A percentile compares a stretch with the other conserved stretches of the same genome.
Conservation (phyloP, 2,329 filamentous ascomycete species). For the Colletotrichum liaoningense region DNA sequence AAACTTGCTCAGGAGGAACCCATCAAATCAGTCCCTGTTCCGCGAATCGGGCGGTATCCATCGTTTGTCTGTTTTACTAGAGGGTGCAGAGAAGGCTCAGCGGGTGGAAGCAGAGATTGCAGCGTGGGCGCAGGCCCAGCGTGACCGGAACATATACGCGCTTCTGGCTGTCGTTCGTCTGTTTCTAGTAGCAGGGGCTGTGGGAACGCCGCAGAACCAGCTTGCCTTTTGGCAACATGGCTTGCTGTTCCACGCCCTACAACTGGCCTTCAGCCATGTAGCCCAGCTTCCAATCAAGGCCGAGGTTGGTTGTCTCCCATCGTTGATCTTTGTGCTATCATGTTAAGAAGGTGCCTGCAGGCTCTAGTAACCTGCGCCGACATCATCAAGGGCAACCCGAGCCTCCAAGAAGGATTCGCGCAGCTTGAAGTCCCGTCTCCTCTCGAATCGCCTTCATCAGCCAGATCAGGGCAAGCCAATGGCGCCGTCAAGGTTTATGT, state of each 20-base stretch:
- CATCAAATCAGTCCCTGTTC: constrained; percentile 94
- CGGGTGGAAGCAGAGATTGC: constrained; percentile 71
- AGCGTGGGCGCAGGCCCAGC: constrained; percentile 80
- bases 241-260: constrained; percentile 81
- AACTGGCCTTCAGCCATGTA: constrained; percentile 81
- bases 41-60: constrained; percentile 87
- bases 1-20: constrained; percentile 87
- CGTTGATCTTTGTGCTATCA: not conserved
- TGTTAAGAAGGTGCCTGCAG: constrained; percentile 50
- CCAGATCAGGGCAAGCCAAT: constrained; percentile 56
- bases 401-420: constrained; percentile 89
- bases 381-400: constrained; percentile 83
- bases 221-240: constrained; percentile 86
- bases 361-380: constrained; percentile 89
- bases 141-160: constrained; percentile 92
- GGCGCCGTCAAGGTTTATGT: constrained; percentile 80
- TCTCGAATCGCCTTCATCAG: constrained; percentile 54
- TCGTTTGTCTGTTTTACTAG: constrained; percentile 77
- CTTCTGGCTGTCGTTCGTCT: constrained; percentile 87
- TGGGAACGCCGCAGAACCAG: constrained; percentile 86
- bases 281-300: constrained; percentile 83
- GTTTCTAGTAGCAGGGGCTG: constrained; percentile 84
- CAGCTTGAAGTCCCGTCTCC: constrained; percentile 81
- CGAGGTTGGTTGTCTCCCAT: constrained; percentile 66
- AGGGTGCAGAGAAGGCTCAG: constrained; percentile 65